Evolutionary conservation across 2,329 filamentous ascomycete genomes (phyloP).

Genomic region (Cladosporium austrohemisphaericum): DNA sequence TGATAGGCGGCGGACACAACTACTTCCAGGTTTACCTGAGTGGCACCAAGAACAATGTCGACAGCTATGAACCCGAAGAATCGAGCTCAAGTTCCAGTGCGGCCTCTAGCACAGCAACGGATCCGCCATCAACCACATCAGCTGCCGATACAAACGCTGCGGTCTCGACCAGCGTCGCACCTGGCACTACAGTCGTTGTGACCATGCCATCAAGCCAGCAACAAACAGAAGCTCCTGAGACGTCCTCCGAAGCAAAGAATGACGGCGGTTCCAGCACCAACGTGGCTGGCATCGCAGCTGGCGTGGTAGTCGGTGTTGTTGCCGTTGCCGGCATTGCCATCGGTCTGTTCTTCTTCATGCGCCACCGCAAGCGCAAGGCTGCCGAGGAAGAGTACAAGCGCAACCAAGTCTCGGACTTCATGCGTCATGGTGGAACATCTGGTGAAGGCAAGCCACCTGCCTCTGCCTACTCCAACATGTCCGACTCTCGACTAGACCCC

Average conservation of each 20-base stretch:
- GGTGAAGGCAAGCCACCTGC: conserved; percentile 51
- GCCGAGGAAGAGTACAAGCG: conserved; percentile 81
- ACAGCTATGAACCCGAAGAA: conserved; percentile 27
- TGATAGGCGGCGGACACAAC: conserved; percentile 56
- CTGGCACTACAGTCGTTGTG: conserved; percentile 34
- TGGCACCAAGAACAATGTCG: conserved; percentile 41
- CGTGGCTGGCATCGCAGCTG: conserved; percentile 79
- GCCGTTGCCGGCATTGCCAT: conserved; percentile 63
- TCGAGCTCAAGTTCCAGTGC: conserved; percentile 11
- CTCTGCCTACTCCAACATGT: conserved; percentile 65
- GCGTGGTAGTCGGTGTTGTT: conserved; percentile 80
- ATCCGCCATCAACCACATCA: conserved; percentile 17
- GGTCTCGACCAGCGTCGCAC: conserved; percentile 30
- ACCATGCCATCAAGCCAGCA: conserved; percentile 27
- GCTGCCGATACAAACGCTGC: conserved; percentile 21
- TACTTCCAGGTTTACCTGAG: conserved; percentile 52
- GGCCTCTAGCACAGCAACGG: conserved; percentile 1
- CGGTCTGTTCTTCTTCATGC: conserved; percentile 69
- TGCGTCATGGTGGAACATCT: conserved; percentile 46
- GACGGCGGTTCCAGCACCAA: conserved; percentile 47
- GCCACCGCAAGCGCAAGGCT: conserved; percentile 69
- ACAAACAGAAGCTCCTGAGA: conserved; percentile 35
- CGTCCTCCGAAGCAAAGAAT: conserved; percentile 46
- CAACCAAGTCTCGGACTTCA: conserved; percentile 71
- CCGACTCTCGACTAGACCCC: conserved; percentile 81